Evolutionary conservation across 2,329 filamentous ascomycete species (phyloP).

Genomic region (Pseudogymnoascus sp.): DNA sequence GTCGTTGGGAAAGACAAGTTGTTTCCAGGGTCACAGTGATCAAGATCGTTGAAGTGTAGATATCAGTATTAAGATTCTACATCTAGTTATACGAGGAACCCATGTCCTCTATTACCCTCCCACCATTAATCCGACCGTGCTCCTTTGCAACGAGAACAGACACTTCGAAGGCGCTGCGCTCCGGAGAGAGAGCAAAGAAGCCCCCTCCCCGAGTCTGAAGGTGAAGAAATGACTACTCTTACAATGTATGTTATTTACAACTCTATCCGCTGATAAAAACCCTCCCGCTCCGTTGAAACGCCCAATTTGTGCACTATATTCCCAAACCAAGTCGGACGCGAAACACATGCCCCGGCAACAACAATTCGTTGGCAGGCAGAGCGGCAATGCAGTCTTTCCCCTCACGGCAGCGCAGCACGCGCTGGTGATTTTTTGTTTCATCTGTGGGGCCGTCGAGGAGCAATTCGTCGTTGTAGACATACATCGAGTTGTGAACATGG

Average conservation of each 20-base stretch:
- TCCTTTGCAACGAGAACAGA: neutral
- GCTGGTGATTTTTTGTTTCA: neutral
- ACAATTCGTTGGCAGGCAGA: neutral
- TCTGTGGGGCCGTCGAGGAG: neutral
- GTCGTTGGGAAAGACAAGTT: neutral
- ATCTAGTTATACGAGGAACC: slow-evolving; percentile 2
- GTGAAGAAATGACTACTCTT: neutral
- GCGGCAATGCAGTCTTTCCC: neutral
- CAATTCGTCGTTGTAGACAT: slow-evolving; percentile 4
- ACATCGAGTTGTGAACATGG: neutral
- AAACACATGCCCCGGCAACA: neutral
- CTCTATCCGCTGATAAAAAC: neutral
- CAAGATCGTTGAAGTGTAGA: neutral
- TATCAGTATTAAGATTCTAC: slow-evolving; percentile 7
- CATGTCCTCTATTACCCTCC: slow-evolving; percentile 1
- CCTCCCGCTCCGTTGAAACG: neutral
- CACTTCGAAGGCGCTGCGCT: neutral
- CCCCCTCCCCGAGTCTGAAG: slow-evolving; percentile 2
- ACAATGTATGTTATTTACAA: slow-evolving; percentile 5
- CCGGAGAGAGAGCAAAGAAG: neutral
- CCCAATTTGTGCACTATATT: neutral
- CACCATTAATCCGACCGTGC: slow-evolving; percentile 1
- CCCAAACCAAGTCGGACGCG: neutral
- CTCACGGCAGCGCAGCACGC: neutral
- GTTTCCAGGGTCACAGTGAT: neutral